Base-by-base conservation (phyloP, 1,284 basidiomycete genomes). In the Ustilago crameri region DNA sequence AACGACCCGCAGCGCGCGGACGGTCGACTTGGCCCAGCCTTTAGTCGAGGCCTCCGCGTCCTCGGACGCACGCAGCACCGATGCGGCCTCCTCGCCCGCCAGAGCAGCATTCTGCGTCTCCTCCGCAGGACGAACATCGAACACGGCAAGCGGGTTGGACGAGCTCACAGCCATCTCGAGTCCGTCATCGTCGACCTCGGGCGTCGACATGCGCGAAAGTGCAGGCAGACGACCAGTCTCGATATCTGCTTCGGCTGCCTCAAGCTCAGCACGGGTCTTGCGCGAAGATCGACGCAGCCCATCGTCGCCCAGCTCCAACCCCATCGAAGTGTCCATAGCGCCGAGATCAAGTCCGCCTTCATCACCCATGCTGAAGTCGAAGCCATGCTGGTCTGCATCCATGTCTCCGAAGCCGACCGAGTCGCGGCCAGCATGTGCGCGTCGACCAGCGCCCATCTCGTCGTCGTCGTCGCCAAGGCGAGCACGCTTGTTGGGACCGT, bases 21-120 rank as follows among this genome's bases (percentile, higher is more conserved):
- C 87, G 0, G 95, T 97, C 79, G 94, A 95, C 85, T 90, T 91
- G 84, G 91, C 68, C 93, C 83, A 92, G 91, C 8, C 91, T 90
- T 74, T 82, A 7, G 83, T 78, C 15, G 85, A 86, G 5, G 78
- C 81, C 24, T 86, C 85, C 37, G 84, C 82, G 46, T 86, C 85
- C 66, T 87, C 85, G 9, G 67, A 63, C 34, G 67, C 67, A 12
- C 60, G 55, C 17, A 48, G 83, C 83, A 76, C 88, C 9, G 57
- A 88, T 18, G 86, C 87, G 15, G 60, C 70, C 38, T 76, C 74
- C 32, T 68, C 75, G 64, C 84, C 84, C 18, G 51, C 51, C 12
- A 32, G 27, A 9, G 43, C 43, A 15, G 55, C 65, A 22, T 75
- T 62, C 7, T 87, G 85, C 41, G 72, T 48, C 10, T 60, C 64